phyloP scores from a whole-genome alignment of 768 basidiomycete genomes.

The Megacollybia marginata region DNA sequence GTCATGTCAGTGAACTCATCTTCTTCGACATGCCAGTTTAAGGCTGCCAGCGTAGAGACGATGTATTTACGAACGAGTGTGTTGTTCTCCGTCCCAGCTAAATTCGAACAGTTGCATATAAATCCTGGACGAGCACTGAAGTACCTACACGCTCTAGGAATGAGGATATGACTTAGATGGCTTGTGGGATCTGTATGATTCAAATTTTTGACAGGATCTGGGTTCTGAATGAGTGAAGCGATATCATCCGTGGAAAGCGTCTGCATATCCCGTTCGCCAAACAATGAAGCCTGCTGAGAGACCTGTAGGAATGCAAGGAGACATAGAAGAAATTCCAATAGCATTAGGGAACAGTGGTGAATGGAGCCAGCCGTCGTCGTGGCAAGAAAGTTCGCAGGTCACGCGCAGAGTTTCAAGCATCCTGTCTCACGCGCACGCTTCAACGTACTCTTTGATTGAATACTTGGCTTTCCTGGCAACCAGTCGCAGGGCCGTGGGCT shows the following conservation, averaged over 20 bases:
- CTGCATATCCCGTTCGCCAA: slow-evolving; percentile 21
- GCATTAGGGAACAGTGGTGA: too few species aligned
- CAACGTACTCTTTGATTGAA: too few species aligned
- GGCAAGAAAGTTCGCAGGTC: too few species aligned
- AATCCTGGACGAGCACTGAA: not conserved
- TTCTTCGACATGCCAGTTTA: slow-evolving; percentile 86
- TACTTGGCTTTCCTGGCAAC: too few species aligned
- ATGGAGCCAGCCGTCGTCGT: too few species aligned
- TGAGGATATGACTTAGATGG: slow-evolving; percentile 52
- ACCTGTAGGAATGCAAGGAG: not conserved
- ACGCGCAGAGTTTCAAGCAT: too few species aligned
- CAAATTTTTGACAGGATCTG: slow-evolving; percentile 38
- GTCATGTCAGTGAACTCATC: slow-evolving; percentile 76
- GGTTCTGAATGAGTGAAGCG: slow-evolving; percentile 23
- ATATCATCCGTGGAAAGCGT: slow-evolving; percentile 31
- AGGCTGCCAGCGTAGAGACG: slow-evolving; percentile 53
- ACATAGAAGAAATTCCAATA: not conserved
- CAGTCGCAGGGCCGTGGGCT: too few species aligned
- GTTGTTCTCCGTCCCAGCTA: slow-evolving; percentile 70
- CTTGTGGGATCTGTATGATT: slow-evolving; percentile 38
- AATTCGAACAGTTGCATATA: not conserved
- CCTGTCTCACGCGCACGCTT: too few species aligned
- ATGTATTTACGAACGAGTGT: slow-evolving; percentile 82
- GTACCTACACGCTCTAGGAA: slow-evolving; percentile 49
- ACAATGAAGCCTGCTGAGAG: not conserved